phyloP scores from a whole-genome alignment of 2,329 filamentous ascomycete species.

The Penicillium crustosum region DNA sequence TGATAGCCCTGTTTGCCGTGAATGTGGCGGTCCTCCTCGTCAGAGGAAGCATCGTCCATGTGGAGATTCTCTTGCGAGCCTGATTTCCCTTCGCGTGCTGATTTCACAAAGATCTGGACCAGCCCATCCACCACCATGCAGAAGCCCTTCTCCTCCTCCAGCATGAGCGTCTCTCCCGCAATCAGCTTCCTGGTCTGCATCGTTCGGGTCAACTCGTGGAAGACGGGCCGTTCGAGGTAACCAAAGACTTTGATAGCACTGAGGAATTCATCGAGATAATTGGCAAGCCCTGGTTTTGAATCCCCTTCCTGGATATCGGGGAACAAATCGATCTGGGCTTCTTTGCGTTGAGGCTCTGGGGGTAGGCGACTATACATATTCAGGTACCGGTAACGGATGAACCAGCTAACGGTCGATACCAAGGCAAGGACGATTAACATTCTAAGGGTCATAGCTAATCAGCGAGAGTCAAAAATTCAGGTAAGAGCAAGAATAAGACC shows the following conservation, averaged over 20 bases:
- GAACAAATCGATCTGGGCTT: slow-evolving; percentile 92
- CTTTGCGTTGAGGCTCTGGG: slow-evolving; percentile 91
- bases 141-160: slow-evolving; percentile 98
- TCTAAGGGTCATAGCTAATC: slow-evolving; percentile 41
- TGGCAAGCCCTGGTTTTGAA: slow-evolving; percentile 86
- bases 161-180: slow-evolving; percentile 87
- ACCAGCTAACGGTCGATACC: slow-evolving; percentile 85
- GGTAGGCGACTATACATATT: slow-evolving; percentile 96
- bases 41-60: slow-evolving; percentile 54
- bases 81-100: slow-evolving; percentile 54
- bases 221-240: slow-evolving; percentile 92
- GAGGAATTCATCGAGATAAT: slow-evolving; percentile 95
- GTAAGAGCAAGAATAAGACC: slow-evolving; percentile 31
- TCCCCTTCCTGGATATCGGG: slow-evolving; percentile 89
- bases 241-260: slow-evolving; percentile 99
- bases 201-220: slow-evolving; percentile 93
- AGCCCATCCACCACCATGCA: slow-evolving; percentile 95
- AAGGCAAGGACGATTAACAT: slow-evolving; percentile 75
- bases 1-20: slow-evolving; percentile 81
- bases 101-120: slow-evolving; percentile 98
- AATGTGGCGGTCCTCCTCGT: slow-evolving; percentile 66
- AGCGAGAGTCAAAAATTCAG: slow-evolving; percentile 5
- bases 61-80: slow-evolving; percentile 43
- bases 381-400: slow-evolving; percentile 90
- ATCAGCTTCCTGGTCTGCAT: slow-evolving; percentile 98